Evolutionary conservation across 192 early-diverging fungal genomes (phyloP).

Genomic region (Thamnidium elegans): DNA sequence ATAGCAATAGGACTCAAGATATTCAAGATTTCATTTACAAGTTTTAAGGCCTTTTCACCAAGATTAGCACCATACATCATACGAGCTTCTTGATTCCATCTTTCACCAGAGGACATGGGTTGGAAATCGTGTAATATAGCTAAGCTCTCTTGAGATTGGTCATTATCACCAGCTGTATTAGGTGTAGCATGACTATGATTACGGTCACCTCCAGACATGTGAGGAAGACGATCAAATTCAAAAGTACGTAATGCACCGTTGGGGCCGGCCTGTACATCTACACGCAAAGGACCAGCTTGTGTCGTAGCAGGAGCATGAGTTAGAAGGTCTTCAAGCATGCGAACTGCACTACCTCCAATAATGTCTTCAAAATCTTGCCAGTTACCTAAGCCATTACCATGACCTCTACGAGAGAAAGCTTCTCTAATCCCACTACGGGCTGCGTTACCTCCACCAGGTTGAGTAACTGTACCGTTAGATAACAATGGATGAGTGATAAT

Average conservation of each 20-base stretch:
- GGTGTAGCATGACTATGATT: neutral
- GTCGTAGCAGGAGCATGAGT: slow-evolving; percentile 22
- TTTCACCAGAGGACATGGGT: slow-evolving; percentile 66
- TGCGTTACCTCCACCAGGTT: slow-evolving; percentile 2
- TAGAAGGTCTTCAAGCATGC: slow-evolving; percentile 50
- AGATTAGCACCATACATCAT: slow-evolving; percentile 71
- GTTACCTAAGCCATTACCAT: slow-evolving; percentile 45
- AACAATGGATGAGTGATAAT: slow-evolving; percentile 66
- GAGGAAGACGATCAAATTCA: slow-evolving; percentile 34
- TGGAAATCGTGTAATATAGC: slow-evolving; percentile 67
- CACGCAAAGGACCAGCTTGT: slow-evolving; percentile 31
- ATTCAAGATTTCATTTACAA: slow-evolving; percentile 66
- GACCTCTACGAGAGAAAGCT: slow-evolving; percentile 15
- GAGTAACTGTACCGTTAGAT: slow-evolving; percentile 40
- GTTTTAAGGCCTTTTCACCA: slow-evolving; percentile 55
- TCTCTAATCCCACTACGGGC: neutral
- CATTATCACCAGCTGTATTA: slow-evolving; percentile 7
- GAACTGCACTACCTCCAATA: slow-evolving; percentile 55
- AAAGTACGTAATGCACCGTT: slow-evolving; percentile 35
- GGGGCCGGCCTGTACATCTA: slow-evolving; percentile 35
- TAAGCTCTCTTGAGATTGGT: slow-evolving; percentile 38
- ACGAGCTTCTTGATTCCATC: slow-evolving; percentile 86
- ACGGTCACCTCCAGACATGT: neutral
- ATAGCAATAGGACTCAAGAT: slow-evolving; percentile 72
- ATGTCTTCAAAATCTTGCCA: slow-evolving; percentile 64